These are phyloP conservation scores for Apiosordaria backusii DNA, from an alignment of 495 filamentous ascomycete genomes.

Conservation along the genomic window DNA sequence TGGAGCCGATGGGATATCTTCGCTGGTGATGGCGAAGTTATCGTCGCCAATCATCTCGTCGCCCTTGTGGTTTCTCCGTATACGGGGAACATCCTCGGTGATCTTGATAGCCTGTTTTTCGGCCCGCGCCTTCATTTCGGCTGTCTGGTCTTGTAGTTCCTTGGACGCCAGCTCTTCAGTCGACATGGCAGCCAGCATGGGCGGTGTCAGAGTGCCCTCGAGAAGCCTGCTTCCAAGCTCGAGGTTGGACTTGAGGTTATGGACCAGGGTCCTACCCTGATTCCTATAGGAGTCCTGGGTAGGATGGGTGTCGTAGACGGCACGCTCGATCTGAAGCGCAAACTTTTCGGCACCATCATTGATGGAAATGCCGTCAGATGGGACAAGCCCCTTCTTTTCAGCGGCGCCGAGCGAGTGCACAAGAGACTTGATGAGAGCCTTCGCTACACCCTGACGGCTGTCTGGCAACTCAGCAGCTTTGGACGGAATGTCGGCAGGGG, in stretches of 20 bases:
- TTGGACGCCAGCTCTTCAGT: slow-evolving; percentile 86
- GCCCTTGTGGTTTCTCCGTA: slow-evolving; percentile 90
- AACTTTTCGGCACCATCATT: slow-evolving; percentile 42
- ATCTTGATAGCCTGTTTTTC: slow-evolving; percentile 86
- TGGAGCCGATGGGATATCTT: slow-evolving; percentile 40
- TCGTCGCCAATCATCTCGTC: slow-evolving; percentile 83
- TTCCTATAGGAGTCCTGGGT: slow-evolving; percentile 38
- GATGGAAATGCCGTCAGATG: slow-evolving; percentile 36
- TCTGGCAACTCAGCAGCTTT: slow-evolving; percentile 42
- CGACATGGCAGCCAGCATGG: slow-evolving; percentile 76
- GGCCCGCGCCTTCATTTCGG: slow-evolving; percentile 62
- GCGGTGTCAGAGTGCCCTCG: slow-evolving; percentile 61
- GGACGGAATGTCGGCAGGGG: slow-evolving; percentile 37
- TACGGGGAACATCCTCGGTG: slow-evolving; percentile 76
- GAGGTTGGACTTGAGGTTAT: slow-evolving; percentile 83
- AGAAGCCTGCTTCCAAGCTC: slow-evolving; percentile 75
- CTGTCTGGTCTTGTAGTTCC: slow-evolving; percentile 76
- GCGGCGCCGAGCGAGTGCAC: slow-evolving; percentile 35
- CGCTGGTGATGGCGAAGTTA: slow-evolving; percentile 29
- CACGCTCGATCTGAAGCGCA: slow-evolving; percentile 68
- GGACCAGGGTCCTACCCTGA: slow-evolving; percentile 56
- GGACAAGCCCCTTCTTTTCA: slow-evolving; percentile 40
- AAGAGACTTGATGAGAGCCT: slow-evolving; percentile 44
- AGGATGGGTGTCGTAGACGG: slow-evolving; percentile 46
- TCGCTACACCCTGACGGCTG: slow-evolving; percentile 41